A percentile compares a stretch with the other conserved stretches of the same genome.
Evolutionary conservation across 1,284 basidiomycete species (phyloP).

Genomic region (Afroboletus lepidellus): DNA sequence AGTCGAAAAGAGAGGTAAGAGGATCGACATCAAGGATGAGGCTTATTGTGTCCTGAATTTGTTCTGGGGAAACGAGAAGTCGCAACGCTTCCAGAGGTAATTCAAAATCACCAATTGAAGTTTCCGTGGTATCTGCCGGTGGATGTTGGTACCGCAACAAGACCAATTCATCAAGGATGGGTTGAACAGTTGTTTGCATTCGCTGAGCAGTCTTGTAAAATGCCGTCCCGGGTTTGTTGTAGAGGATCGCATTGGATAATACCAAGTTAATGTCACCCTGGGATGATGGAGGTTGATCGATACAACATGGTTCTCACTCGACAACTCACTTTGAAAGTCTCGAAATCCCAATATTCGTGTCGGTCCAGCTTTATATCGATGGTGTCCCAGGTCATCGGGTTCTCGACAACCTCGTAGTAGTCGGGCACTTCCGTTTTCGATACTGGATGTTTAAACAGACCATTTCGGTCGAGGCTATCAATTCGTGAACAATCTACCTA

Average conservation of each 20-base stretch:
- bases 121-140: background rate
- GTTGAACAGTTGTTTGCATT: conserved; percentile 59
- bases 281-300: background rate
- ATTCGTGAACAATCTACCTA: conserved; percentile 2
- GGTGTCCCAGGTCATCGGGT: conserved; percentile 86
- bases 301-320: background rate
- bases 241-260: conserved; percentile 81
- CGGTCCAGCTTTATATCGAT: conserved; percentile 81
- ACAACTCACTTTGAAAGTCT: conserved; percentile 68
- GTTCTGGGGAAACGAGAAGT: conserved; percentile 50
- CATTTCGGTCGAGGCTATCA: conserved; percentile 69
- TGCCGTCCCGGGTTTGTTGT: conserved; percentile 77
- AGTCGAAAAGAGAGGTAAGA: conserved; percentile 66
- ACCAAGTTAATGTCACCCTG: conserved; percentile 85
- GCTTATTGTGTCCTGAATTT: conserved; percentile 50
- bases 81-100: conserved; percentile 56
- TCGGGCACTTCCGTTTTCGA: conserved; percentile 81
- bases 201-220: conserved; percentile 74
- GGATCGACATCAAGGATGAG: conserved; percentile 57
- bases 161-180: conserved; percentile 63
- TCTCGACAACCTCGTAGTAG: conserved; percentile 85
- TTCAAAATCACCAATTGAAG: conserved; percentile 66
- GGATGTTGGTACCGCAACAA: conserved; percentile 21
- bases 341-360: conserved; percentile 75
- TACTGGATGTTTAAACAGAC: conserved; percentile 83